Percentiles rank a stretch among this genome's conserved stretches.
These are phyloP conservation scores for Epichloe hybrida DNA, from an alignment of 2,329 filamentous ascomycete species.

Conservation along the genomic window DNA sequence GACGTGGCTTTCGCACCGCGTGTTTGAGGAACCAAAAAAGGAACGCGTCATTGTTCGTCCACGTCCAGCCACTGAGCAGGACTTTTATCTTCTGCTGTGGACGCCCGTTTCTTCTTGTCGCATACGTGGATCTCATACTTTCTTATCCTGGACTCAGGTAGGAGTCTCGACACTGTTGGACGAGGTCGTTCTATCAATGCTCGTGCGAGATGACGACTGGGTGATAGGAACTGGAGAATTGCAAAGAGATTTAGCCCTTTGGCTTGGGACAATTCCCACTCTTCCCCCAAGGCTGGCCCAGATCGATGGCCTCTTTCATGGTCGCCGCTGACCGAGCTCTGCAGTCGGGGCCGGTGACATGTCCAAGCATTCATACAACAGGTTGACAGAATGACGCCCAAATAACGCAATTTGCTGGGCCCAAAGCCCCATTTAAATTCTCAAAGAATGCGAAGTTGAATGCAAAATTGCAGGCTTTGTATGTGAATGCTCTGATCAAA, in stretches of 20 bases:
- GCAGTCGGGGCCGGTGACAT: neutral
- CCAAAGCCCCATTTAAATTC: neutral
- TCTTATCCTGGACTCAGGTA: too few relatives aligned
- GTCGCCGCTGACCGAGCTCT: neutral
- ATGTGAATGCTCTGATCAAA: neutral
- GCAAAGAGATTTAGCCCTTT: too few relatives aligned
- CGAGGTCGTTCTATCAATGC: too few relatives aligned
- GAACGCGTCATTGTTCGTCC: too few relatives aligned
- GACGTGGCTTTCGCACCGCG: constrained; percentile 62
- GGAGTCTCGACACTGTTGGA: too few relatives aligned
- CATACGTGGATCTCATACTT: too few relatives aligned
- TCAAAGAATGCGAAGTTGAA: neutral
- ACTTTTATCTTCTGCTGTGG: too few relatives aligned
- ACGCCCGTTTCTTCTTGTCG: too few relatives aligned
- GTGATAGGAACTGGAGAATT: too few relatives aligned
- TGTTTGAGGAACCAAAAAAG: neutral
- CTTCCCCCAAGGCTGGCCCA: neutral
- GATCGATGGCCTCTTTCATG: neutral
- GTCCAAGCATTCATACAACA: neutral
- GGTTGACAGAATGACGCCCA: neutral
- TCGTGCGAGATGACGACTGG: too few relatives aligned
- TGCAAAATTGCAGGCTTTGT: neutral
- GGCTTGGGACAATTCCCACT: too few relatives aligned
- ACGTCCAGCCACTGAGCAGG: too few relatives aligned
- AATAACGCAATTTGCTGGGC: neutral